phyloP scores from a whole-genome alignment of 2,329 filamentous ascomycete genomes.

The Xylaria digitata region DNA sequence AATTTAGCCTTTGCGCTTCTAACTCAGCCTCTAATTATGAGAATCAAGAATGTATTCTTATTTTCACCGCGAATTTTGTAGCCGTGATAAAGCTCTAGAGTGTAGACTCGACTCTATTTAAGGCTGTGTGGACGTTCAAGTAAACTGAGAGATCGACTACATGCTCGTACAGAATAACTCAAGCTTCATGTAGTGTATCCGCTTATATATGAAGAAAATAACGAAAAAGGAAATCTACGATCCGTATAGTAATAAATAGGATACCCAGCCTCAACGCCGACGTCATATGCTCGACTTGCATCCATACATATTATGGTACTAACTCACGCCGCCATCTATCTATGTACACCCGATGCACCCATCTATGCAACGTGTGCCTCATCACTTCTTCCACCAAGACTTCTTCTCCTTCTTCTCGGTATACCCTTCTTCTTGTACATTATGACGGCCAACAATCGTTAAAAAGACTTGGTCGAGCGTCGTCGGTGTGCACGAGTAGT shows the following conservation, averaged over 20 bases:
- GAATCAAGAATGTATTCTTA: too few relatives aligned
- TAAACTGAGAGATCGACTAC: too few relatives aligned
- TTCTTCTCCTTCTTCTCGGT: slow-evolving; percentile 45
- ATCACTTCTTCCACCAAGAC: slow-evolving; percentile 42
- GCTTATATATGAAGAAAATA: too few relatives aligned
- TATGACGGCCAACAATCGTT: slow-evolving; percentile 82
- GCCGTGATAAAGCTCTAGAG: too few relatives aligned
- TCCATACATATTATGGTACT: neutral
- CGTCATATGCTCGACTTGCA: neutral
- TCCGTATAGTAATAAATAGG: slow-evolving; percentile 11
- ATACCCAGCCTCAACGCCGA: slow-evolving; percentile 22
- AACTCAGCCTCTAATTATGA: too few relatives aligned
- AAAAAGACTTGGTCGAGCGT: slow-evolving; percentile 93
- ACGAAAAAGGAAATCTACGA: slow-evolving; percentile 24
- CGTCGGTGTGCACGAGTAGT: slow-evolving; percentile 88
- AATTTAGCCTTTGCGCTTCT: too few relatives aligned
- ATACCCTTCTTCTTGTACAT: slow-evolving; percentile 77
- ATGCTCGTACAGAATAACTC: too few relatives aligned
- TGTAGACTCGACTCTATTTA: too few relatives aligned
- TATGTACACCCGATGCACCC: slow-evolving; percentile 4
- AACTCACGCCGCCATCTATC: neutral
- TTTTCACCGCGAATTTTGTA: too few relatives aligned
- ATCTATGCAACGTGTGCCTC: neutral
- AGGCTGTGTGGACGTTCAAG: too few relatives aligned
- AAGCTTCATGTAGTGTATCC: too few relatives aligned